These are phyloP conservation scores for Rhodotorula graminis DNA, from an alignment of 768 basidiomycete species.

Conservation along the genomic window DNA sequence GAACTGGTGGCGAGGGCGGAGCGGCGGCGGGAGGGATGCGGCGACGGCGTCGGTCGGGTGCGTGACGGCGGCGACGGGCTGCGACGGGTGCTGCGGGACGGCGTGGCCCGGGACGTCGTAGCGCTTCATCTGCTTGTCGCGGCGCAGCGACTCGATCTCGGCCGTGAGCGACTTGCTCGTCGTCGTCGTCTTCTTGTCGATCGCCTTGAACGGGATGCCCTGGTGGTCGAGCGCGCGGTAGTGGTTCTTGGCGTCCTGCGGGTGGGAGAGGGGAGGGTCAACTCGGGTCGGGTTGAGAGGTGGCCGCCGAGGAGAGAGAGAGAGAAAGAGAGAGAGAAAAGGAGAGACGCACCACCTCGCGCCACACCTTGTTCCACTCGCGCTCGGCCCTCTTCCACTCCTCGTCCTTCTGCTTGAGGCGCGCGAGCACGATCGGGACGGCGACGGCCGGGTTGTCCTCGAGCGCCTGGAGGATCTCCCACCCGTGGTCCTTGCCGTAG, in stretches of 20 bases:
- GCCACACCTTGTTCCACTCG: constrained; percentile 96
- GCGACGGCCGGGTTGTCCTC: constrained; percentile 86
- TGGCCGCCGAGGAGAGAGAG: not conserved
- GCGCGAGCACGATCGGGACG: constrained; percentile 80
- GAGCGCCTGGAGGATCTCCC: constrained; percentile 73
- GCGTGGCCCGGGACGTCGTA: constrained; percentile 38
- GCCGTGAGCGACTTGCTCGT: constrained; percentile 75
- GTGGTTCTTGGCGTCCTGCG: constrained; percentile 80
- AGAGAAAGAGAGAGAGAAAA: not conserved
- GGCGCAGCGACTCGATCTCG: constrained; percentile 66
- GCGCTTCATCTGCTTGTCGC: constrained; percentile 47
- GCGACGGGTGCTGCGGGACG: constrained; percentile 4
- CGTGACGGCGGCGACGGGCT: not conserved
- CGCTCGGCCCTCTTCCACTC: constrained; percentile 92
- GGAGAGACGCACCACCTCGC: constrained; percentile 61
- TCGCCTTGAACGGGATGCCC: constrained; percentile 86
- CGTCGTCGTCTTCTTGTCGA: constrained; percentile 87
- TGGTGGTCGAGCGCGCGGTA: constrained; percentile 97
- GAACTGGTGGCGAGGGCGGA: constrained; percentile 58
- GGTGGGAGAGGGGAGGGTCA: not conserved
- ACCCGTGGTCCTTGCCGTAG: constrained; percentile 73
- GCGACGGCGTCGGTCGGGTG: constrained; percentile 47
- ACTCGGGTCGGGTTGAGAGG: too few species aligned
- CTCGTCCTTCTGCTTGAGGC: constrained; percentile 91
- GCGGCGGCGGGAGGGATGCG: constrained; percentile 46